phyloP scores from a whole-genome alignment of 225 moss, liverwort and hornwort species.

The Bryum argenteum region DNA sequence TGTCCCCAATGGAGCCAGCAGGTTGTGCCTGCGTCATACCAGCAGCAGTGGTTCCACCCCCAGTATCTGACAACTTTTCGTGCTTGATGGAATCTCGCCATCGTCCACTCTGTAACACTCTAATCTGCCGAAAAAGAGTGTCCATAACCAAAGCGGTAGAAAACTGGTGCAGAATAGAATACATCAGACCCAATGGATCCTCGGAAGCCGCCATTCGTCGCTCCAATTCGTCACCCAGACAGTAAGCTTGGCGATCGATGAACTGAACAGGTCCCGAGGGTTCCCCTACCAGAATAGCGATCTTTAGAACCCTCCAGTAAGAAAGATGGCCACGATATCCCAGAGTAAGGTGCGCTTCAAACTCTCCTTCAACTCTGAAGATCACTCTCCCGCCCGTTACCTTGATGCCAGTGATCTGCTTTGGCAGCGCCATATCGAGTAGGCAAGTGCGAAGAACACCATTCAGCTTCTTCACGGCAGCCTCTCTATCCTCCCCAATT shows the following conservation, averaged over 20 bases:
- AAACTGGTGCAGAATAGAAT: slow-evolving; percentile 91
- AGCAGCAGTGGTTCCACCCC: slow-evolving; percentile 46
- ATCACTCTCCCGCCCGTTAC: slow-evolving; percentile 83
- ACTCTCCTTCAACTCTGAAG: slow-evolving; percentile 82
- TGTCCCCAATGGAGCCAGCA: slow-evolving; percentile 60
- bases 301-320: slow-evolving; percentile 85
- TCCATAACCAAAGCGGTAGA: slow-evolving; percentile 95
- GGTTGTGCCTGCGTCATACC: slow-evolving; percentile 63
- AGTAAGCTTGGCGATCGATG: slow-evolving; percentile 80
- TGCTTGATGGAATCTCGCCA: slow-evolving; percentile 96
- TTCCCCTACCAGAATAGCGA: slow-evolving; percentile 89
- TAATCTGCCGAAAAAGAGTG: slow-evolving; percentile 90
- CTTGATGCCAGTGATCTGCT: slow-evolving; percentile 75
- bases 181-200: slow-evolving; percentile 84
- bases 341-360: slow-evolving; percentile 90
- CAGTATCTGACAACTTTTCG: slow-evolving; percentile 77
- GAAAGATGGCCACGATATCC: slow-evolving; percentile 89
- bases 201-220: slow-evolving; percentile 96
- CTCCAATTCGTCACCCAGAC: slow-evolving; percentile 92
- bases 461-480: slow-evolving; percentile 79
- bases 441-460: slow-evolving; percentile 84
- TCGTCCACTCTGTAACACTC: slow-evolving; percentile 77
- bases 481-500: slow-evolving; percentile 79
- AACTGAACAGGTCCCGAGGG: slow-evolving; percentile 66
- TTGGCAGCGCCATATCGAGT: slow-evolving; percentile 84